These are phyloP conservation scores for Boletales sp. DNA, from an alignment of 768 basidiomycete genomes.

Conservation along the genomic window DNA sequence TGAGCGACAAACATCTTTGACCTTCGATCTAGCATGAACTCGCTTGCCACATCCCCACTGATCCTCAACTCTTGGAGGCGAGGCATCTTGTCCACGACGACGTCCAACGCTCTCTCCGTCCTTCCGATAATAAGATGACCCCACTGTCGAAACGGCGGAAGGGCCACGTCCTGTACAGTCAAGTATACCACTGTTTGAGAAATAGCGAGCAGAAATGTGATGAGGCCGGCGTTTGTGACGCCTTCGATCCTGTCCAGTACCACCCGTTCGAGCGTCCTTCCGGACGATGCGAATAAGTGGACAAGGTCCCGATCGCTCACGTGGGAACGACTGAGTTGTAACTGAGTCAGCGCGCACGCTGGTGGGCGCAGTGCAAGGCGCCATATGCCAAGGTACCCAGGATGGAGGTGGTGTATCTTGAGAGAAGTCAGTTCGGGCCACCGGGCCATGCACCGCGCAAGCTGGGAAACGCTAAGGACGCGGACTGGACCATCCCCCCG, in stretches of 20 bases:
- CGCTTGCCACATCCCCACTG: constrained; percentile 22
- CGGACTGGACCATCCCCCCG: not conserved
- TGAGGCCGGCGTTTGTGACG: constrained; percentile 17
- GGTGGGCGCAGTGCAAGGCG: constrained; percentile 14
- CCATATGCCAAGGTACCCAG: constrained; percentile 7
- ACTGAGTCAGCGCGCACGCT: constrained; percentile 15
- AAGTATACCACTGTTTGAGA: constrained; percentile 10
- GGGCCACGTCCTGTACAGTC: constrained; percentile 16
- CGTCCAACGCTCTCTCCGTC: constrained; percentile 17
- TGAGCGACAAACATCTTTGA: constrained; percentile 15
- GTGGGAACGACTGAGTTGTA: constrained; percentile 11
- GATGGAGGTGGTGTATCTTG: constrained; percentile 15
- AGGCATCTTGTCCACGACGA: constrained; percentile 16
- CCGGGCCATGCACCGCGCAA: constrained; percentile 14
- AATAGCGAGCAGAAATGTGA: constrained; percentile 10
- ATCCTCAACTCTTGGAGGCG: constrained; percentile 14
- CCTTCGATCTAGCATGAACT: constrained; percentile 21
- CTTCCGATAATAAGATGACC: constrained; percentile 18
- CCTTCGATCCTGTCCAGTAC: constrained; percentile 15
- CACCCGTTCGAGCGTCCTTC: constrained; percentile 16
- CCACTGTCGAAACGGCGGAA: constrained; percentile 14
- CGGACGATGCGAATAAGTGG: constrained; percentile 11
- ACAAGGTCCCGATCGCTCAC: constrained; percentile 18
- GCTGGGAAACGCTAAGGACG: constrained; percentile 13
- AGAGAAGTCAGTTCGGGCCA: constrained; percentile 16